Base-by-base conservation (phyloP, 176 grass and related monocot species). In the Paspalum vaginatum region DNA sequence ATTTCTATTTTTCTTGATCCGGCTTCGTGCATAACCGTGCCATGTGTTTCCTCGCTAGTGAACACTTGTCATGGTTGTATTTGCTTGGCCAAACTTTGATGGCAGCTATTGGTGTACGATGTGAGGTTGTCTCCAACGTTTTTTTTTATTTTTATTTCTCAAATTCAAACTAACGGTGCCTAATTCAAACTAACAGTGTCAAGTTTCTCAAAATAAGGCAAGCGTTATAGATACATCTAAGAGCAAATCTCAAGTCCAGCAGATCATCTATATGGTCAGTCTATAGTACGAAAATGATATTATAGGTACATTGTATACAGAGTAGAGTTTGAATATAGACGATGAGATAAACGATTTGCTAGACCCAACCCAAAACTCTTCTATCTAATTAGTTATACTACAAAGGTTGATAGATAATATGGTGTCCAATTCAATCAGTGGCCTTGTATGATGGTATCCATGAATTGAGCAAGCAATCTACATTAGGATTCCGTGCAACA, bases 11-110 rank as follows among this genome's bases (percentile, higher is more conserved):
- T 43, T 32, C 32, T 32, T 32, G 32, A 1, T 32, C 32, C 3
- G 40, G 46, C 75, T 78, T 72, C 45, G 6, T 79, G 58, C 13
- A 56, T 63, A 85, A 70, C 62, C 7, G 26, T 44, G 46, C 11
- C 61, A 18, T 18, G 47, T 20, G 25, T 70, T 69, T 46, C 12
- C 38, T 38, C 9, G 5, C 25, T 72, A 32, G 15, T 3, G 8
- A 52, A 52, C 16, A 52, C 45, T 50, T 26, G 11, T 14, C 15
- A 38, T 8, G 3, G 0, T 13, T 21, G 52, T 39, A 55, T 57
- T 53, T 42, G 53, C 17, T 8, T 55, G 16, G 62, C 26, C 22
- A 27, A 61, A 4, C 47, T 65, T 64, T 65, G 27, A 64, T 62
- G 16, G 9, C 25, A 37, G 20, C 6, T 4, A 11, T 44, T 16